Conservation (phyloP, 192 early-diverging fungal genomes). For the Coemansia sp. region DNA sequence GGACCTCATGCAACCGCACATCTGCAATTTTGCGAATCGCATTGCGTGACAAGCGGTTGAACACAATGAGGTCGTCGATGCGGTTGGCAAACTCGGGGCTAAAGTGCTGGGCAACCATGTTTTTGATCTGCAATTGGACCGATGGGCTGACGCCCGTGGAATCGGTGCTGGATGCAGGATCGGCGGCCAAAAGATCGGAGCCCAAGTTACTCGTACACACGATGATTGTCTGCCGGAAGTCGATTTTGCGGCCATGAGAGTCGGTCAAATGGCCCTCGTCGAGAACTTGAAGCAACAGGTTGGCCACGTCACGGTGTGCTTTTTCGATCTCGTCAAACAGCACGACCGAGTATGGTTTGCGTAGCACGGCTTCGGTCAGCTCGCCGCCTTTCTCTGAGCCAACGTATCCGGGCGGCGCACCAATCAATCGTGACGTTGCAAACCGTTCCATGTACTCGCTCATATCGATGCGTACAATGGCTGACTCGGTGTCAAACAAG, state of each 20-base stretch:
- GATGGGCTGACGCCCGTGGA: slow-evolving; percentile 45
- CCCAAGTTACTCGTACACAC: slow-evolving; percentile 81
- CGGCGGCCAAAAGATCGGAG: slow-evolving; percentile 61
- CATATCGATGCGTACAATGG: slow-evolving; percentile 78
- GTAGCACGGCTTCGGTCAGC: slow-evolving; percentile 73
- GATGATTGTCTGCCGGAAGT: slow-evolving; percentile 80
- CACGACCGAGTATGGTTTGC: slow-evolving; percentile 75
- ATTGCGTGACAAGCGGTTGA: slow-evolving; percentile 64
- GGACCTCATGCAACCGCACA: slow-evolving; percentile 64
- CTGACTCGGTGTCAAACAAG: slow-evolving; percentile 69
- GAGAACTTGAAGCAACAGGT: slow-evolving; percentile 90
- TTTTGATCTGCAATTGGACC: slow-evolving; percentile 62
- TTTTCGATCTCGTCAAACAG: slow-evolving; percentile 83
- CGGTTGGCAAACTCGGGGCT: slow-evolving; percentile 78
- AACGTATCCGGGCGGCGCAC: slow-evolving; percentile 77
- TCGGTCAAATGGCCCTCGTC: slow-evolving; percentile 81
- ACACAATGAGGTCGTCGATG: slow-evolving; percentile 78
- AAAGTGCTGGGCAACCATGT: slow-evolving; percentile 71
- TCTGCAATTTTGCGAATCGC: slow-evolving; percentile 77
- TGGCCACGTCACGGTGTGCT: slow-evolving; percentile 83
- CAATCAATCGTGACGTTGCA: slow-evolving; percentile 68
- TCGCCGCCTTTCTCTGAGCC: slow-evolving; percentile 78
- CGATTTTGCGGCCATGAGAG: slow-evolving; percentile 69
- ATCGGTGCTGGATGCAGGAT: slow-evolving; percentile 33
- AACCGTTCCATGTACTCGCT: slow-evolving; percentile 75